A percentile compares a stretch with the other conserved stretches of the same genome.
phyloP scores from a whole-genome alignment of 2,329 filamentous ascomycete genomes.

The Alternaria postmessia region DNA sequence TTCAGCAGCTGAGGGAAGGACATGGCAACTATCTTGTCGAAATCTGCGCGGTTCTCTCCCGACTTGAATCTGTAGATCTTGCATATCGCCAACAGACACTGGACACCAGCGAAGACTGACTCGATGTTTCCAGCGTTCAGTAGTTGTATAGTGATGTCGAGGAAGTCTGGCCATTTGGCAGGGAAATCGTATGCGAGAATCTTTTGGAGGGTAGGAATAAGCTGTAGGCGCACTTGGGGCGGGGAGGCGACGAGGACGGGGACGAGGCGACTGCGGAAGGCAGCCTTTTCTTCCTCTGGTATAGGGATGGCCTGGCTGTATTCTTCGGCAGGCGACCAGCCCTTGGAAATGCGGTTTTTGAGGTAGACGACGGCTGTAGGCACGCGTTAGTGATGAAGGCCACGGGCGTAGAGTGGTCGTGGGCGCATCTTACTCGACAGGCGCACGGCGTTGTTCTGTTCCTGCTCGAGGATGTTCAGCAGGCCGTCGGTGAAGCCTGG shows the following conservation, averaged over 20 bases:
- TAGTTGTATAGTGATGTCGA: slow-evolving; percentile 89
- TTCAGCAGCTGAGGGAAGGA: slow-evolving; percentile 87
- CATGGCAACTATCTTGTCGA: slow-evolving; percentile 91
- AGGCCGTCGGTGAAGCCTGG: slow-evolving; percentile 90
- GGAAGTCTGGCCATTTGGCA: slow-evolving; percentile 89
- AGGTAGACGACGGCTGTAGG: slow-evolving; percentile 88
- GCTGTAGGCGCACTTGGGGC: slow-evolving; percentile 85
- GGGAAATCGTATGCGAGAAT: slow-evolving; percentile 97
- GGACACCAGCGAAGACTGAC: slow-evolving; percentile 90
- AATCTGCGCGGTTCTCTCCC: slow-evolving; percentile 81
- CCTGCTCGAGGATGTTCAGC: slow-evolving; percentile 86
- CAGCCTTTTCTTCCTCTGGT: slow-evolving; percentile 85
- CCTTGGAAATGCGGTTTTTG: slow-evolving; percentile 95
- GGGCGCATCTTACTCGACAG: slow-evolving; percentile 74
- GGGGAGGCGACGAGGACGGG: slow-evolving; percentile 85
- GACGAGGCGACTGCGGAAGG: slow-evolving; percentile 86
- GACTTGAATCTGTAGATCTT: slow-evolving; percentile 94
- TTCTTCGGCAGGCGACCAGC: slow-evolving; percentile 83
- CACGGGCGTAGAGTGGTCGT: neutral
- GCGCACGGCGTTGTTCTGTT: slow-evolving; percentile 84
- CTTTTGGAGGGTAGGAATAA: slow-evolving; percentile 93
- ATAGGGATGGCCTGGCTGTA: slow-evolving; percentile 76
- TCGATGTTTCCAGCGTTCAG: slow-evolving; percentile 85
- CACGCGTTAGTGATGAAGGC: slow-evolving; percentile 32
- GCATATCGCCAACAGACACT: slow-evolving; percentile 94